These are phyloP conservation scores for Prunus salicina DNA, from an alignment of 306 rosid genomes.

Conservation along the genomic window DNA sequence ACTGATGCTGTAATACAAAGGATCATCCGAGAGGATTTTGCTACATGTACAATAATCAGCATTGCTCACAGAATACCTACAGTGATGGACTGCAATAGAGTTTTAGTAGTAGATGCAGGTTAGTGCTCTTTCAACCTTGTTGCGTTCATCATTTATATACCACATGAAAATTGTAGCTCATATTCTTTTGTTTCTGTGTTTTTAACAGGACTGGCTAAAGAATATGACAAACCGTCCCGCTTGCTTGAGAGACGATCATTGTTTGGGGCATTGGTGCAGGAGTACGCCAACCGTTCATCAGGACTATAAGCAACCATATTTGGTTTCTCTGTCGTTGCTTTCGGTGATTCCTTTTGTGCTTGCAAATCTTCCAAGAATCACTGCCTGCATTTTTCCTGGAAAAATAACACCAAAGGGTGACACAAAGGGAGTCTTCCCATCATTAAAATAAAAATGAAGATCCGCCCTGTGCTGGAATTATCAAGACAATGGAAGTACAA, in stretches of 20 bases:
- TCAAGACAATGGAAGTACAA: too few relatives aligned
- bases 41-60: constrained; percentile 80
- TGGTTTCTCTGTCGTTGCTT: background rate
- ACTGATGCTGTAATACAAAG: constrained; percentile 85
- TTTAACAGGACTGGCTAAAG: constrained; percentile 65
- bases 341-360: background rate
- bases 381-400: background rate
- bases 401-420: background rate
- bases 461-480: background rate
- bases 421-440: background rate
- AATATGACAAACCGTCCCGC: constrained; percentile 72
- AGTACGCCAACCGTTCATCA: constrained; percentile 77
- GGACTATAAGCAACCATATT: constrained; percentile 40
- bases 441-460: background rate
- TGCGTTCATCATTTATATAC: background rate
- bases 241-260: constrained; percentile 74
- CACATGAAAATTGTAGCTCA: background rate
- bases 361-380: background rate
- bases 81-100: constrained; percentile 88
- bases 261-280: constrained; percentile 83
- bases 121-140: background rate
- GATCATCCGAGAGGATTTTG: constrained; percentile 89
- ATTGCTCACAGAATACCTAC: constrained; percentile 99
- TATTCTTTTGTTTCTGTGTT: background rate
- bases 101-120: constrained; percentile 88